These are phyloP conservation scores for Theileria annulata DNA, from an alignment of 169 alveolate genomes.

Conservation along the genomic window DNA sequence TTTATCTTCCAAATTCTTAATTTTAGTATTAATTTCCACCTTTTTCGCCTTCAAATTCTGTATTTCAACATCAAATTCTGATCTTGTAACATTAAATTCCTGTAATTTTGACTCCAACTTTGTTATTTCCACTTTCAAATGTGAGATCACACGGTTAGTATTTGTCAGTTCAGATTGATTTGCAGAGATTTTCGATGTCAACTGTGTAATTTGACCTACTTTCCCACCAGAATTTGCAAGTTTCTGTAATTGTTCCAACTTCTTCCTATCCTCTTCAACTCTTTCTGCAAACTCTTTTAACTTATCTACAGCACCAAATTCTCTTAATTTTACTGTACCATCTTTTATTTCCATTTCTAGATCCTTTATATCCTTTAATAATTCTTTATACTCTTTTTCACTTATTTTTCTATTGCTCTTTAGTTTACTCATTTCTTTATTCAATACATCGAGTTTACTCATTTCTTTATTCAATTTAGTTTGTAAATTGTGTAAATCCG, in stretches of 20 bases:
- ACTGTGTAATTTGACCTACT: background rate
- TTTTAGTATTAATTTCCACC: background rate
- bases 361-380: slow-evolving; percentile 67
- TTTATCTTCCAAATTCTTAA: background rate
- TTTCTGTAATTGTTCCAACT: background rate
- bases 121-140: background rate
- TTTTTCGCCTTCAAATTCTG: background rate
- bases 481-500: slow-evolving; percentile 41
- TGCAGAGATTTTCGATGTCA: background rate
- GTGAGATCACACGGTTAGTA: background rate
- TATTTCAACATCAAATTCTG: background rate
- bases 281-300: slow-evolving; percentile 21
- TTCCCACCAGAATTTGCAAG: slow-evolving; percentile 2
- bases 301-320: background rate
- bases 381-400: slow-evolving; percentile 63
- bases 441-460: slow-evolving; percentile 59
- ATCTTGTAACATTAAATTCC: background rate
- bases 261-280: slow-evolving; percentile 15
- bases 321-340: slow-evolving; percentile 55
- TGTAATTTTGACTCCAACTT: background rate
- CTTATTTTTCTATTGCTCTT: slow-evolving; percentile 60
- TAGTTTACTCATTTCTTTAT: slow-evolving; percentile 68
- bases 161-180: background rate
- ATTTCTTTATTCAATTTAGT: slow-evolving; percentile 52
- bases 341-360: slow-evolving; percentile 52